A percentile compares a stretch with the other conserved stretches of the same genome.
Conservation (phyloP, 164 flowering plant genomes). For the Houttuynia cordata region DNA sequence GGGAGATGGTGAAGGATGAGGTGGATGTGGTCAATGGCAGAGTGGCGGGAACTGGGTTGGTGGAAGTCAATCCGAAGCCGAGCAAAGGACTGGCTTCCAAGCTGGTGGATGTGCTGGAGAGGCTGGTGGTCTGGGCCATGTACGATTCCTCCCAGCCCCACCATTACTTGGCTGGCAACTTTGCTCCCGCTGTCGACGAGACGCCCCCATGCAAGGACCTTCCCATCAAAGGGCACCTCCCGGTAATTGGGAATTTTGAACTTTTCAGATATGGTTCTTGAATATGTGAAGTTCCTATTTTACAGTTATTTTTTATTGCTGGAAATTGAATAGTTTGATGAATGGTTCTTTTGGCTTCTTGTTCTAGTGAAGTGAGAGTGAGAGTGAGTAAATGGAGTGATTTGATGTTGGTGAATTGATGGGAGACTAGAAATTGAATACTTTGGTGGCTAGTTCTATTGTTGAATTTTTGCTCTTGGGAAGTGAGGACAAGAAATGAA, state of each 20-base stretch:
- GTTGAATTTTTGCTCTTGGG: too few relatives aligned
- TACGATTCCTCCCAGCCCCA: slow-evolving; percentile 50
- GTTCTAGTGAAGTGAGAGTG: too few relatives aligned
- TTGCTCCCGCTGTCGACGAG: slow-evolving; percentile 62
- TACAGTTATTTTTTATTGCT: too few relatives aligned
- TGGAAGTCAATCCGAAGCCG: slow-evolving; percentile 62
- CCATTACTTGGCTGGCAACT: slow-evolving; percentile 64
- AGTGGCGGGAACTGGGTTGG: slow-evolving; percentile 14
- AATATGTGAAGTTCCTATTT: neutral
- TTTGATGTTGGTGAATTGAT: too few relatives aligned
- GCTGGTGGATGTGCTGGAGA: slow-evolving; percentile 47
- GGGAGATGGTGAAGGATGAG: slow-evolving; percentile 4
- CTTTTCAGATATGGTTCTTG: neutral
- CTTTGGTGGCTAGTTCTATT: too few relatives aligned
- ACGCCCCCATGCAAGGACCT: slow-evolving; percentile 68
- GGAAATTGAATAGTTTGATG: too few relatives aligned
- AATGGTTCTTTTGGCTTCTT: too few relatives aligned
- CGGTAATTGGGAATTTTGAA: slow-evolving; percentile 20
- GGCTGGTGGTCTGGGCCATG: slow-evolving; percentile 47
- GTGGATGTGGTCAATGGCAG: slow-evolving; percentile 7
- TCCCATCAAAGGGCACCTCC: slow-evolving; percentile 53
- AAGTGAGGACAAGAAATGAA: too few relatives aligned
- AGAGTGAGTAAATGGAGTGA: too few relatives aligned
- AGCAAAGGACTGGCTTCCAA: slow-evolving; percentile 41
- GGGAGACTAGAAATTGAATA: too few relatives aligned